A percentile compares a stretch with the other conserved stretches of the same genome.
These are phyloP conservation scores for Psilocybe mexicana DNA, from an alignment of 1,284 basidiomycete genomes.

Conservation along the genomic window DNA sequence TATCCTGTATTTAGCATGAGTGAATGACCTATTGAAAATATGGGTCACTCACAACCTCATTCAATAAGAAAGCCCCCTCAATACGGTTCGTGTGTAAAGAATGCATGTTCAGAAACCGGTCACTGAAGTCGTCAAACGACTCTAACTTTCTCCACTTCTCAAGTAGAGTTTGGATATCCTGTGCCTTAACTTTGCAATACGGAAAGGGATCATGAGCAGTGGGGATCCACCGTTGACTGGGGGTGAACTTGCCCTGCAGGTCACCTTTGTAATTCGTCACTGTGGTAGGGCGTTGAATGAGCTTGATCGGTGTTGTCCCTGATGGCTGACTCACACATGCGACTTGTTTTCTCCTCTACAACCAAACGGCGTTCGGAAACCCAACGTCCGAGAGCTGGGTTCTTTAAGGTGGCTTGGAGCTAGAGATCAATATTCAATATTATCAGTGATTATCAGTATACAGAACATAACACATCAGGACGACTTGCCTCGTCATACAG, in stretches of 20 bases:
- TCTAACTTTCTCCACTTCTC: conserved; percentile 6
- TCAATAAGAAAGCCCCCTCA: conserved; percentile 20
- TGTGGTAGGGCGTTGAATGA: background rate
- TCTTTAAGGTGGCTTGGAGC: conserved; percentile 10
- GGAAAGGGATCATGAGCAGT: conserved; percentile 15
- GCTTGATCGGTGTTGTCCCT: background rate
- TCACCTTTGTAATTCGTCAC: conserved; percentile 14
- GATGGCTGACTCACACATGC: conserved; percentile 1
- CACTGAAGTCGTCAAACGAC: background rate
- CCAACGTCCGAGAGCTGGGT: conserved; percentile 10
- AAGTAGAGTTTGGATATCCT: conserved; percentile 1
- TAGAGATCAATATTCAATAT: background rate
- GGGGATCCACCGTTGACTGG: conserved; percentile 21
- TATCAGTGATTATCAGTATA: background rate
- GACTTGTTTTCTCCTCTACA: conserved; percentile 4
- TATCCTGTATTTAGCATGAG: too few relatives aligned
- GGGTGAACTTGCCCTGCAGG: conserved; percentile 4
- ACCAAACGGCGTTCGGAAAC: background rate
- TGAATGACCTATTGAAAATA: background rate
- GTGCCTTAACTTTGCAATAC: conserved; percentile 18
- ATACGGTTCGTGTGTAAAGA: conserved; percentile 22
- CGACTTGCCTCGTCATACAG: conserved; percentile 17
- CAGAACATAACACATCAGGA: background rate
- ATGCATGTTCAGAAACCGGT: conserved; percentile 20
- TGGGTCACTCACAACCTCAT: conserved; percentile 10